Base-by-base conservation (phyloP, 2,329 filamentous ascomycete species). In the Aspergillus sp. region DNA sequence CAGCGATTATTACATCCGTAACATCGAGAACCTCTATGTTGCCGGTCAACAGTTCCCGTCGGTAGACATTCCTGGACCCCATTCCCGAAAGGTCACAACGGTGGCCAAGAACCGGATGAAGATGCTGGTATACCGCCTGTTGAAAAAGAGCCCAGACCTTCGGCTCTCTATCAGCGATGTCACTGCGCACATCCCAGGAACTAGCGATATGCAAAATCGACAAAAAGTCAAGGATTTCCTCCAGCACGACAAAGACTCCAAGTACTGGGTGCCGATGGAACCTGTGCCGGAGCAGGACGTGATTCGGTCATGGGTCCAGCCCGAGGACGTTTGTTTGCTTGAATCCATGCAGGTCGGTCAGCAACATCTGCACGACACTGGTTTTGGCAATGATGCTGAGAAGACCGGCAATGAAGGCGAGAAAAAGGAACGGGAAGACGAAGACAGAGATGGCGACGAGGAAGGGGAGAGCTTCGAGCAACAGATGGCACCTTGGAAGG, bases 181-280 rank as follows among this genome's bases (percentile, higher is more conserved):
- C 39, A 97, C 93, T 2, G 90, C 88, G 48, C 95, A 99, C 74
- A 91, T 98, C 63, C 91, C 92, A 7, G 94, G 95, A 41, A 95
- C 92, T 5, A 95, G 91, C 19, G 94, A 98, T 72, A 92, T 95
- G 58, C 94, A 98, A 72, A 98, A 97, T 69, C 87, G 95, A 36
- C 93, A 96, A 71, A 97, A 98, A 77, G 89, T 99, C 79, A 95
- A 97, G 71, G 95, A 99, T 69, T 98, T 99, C 74, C 88, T 99
- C 67, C 85, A 88, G 52, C 98, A 97, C 72, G 90, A 95, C 70
- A 93, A 96, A 71, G 90, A 92, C 17, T 85, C 89, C 56, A 93
- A 93, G 70, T 91, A 91, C 32, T 99, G 95, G 95, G 87, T 89
- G 28, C 85, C 96, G 8, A 86, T 87, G 21, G 91, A 97, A 67